Base-by-base conservation (phyloP, 108 stramenopile species). In the Cylindrotheca fusiformis region DNA sequence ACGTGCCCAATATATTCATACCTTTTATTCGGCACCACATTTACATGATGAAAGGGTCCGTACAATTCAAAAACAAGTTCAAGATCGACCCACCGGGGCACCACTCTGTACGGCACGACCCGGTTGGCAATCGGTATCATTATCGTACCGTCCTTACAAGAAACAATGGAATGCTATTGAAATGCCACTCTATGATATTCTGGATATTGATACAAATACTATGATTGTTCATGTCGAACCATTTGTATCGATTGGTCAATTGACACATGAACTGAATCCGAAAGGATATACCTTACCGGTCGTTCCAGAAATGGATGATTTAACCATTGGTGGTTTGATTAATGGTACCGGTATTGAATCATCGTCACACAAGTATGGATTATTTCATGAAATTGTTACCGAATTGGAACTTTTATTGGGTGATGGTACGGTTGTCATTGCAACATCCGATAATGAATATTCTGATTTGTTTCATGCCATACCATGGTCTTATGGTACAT, bases 401-500 rank as follows among this genome's bases (percentile, higher is more conserved):
- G 79, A 75, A 49, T 75, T 62, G n/a, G 82, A 86, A 41, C 47
- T 86, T 22, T 26, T 74, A 18, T 21, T 77, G 18, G 57, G 72
- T 41, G 53, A 55, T 36, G 85, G 82, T 1, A 52, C 41, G 14
- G 69, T 83, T 28, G 74, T 86, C 23, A 50, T 36, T 30, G 73
- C 57, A 23, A 81, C 76, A 12, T 44, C 58, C 5, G 74, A 78
- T 46, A 73, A 56, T 27, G 73, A 84, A 44, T 55, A 76, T 60
- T 48, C 74, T 1, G 85, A 86, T 20, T 51, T 86, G 31, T 86
- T 86, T 56, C 52, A 81, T 63, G 85, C 81, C 2, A 48, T 86
- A 25, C 85, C 85, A 8, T 83, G 82, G 80, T 75, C 72, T 3
- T 74, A 84, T 63, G 85, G 85, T 4, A 76, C 85, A 12, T 63